Evolutionary conservation across 345 rosid species (phyloP), one percentile per base, ranked within the genome.

Genomic region (Raphanus raphanistrum): DNA sequence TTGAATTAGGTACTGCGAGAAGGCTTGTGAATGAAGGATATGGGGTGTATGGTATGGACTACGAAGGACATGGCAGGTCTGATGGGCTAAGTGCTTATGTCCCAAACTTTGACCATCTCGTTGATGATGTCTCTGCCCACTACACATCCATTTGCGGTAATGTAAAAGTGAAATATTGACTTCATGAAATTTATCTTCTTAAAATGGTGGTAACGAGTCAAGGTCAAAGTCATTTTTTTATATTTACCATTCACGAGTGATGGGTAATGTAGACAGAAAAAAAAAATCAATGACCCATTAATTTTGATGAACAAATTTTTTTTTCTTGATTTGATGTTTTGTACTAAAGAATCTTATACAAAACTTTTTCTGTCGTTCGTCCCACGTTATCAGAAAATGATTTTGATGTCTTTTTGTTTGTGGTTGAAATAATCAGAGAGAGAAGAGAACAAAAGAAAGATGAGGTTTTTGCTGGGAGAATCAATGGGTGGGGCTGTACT

Each of bases 11-110:
- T 70, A 90, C 91, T 0, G 97, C 97, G 5, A 78, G 78, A 35
- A 79, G 91, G 57, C 86, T 95, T 15, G 92, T 83, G 72, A 84
- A 86, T 6, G 88, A 84, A 5, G 98, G 99, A 1, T 95, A 33
- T 80, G 92, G 84, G 0, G 90, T 90, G 0, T 85, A 90, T 57
- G 99, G 97, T 1, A 88, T 95, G 4, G 99, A 95, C 76, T 92
- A 87, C 6, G 94, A 90, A 85, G 99, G 99, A 1, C 99, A 95
- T 74, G 99, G 99, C 50, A 91, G 88, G 76, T 95, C 99, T 41
- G 79, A 73, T 4, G 98, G 99, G 7, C 70, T 88, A 60, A 63
- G 74, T 2, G 90, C 82, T 26, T 89, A 81, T 32, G 63, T 95
- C 6, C 67, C 84, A 9, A 84, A 75, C 63, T 88, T 95, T 61